Conservation (phyloP, 352 stramenopile species). For the Globisporangium lucens region DNA sequence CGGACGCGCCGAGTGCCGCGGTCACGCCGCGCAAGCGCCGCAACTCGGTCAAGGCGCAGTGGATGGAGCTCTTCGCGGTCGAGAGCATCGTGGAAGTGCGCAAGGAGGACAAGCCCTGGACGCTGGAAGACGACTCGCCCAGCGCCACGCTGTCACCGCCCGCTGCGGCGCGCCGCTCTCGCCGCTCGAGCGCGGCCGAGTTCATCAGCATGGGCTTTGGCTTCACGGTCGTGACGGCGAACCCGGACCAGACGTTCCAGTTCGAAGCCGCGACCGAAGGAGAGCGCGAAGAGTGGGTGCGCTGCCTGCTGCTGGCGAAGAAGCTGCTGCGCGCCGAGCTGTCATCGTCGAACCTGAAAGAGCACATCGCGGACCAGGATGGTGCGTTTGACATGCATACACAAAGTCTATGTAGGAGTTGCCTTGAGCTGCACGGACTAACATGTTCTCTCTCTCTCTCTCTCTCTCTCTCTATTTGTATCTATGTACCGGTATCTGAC, state of each 20-base stretch:
- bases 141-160: conserved; percentile 11
- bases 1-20: conserved; percentile 21
- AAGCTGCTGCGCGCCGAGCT: conserved; percentile 26
- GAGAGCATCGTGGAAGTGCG: conserved; percentile 26
- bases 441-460: neutral
- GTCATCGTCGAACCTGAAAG: neutral
- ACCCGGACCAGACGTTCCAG: conserved; percentile 28
- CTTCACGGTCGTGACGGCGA: conserved; percentile 36
- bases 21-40: conserved; percentile 42
- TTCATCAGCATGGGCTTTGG: conserved; percentile 26
- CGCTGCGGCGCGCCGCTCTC: conserved; percentile 17
- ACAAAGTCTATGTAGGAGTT: neutral
- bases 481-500: neutral
- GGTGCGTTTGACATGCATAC: conserved; percentile 10
- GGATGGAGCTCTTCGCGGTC: conserved; percentile 46
- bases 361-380: conserved; percentile 13
- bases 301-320: conserved; percentile 35
- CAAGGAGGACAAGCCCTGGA: conserved; percentile 29
- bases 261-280: conserved; percentile 31
- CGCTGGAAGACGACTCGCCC: conserved; percentile 14
- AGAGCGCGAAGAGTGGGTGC: conserved; percentile 48
- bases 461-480: neutral
- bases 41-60: conserved; percentile 35
- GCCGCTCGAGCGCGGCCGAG: conserved; percentile 17
- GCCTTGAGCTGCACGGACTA: neutral